Percentiles rank a stretch among this genome's conserved stretches.
Conservation (phyloP, 2,329 filamentous ascomycete species). For the Pseudocercospora cruenta region DNA sequence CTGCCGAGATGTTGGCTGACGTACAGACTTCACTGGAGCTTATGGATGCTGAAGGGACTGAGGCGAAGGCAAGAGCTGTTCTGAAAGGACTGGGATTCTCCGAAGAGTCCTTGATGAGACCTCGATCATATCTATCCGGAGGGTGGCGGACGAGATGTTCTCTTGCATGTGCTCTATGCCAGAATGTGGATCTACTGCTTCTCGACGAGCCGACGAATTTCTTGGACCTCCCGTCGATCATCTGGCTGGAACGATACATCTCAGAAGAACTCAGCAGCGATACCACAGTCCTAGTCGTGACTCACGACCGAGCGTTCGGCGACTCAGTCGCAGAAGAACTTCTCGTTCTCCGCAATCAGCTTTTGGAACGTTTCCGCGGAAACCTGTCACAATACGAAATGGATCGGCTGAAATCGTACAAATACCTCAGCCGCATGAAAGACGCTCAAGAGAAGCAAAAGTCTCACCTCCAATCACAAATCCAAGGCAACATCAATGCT, state of each 20-base stretch:
- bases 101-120: conserved; percentile 61
- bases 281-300: conserved; percentile 75
- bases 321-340: conserved; percentile 76
- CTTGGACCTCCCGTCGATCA: conserved; percentile 77
- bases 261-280: conserved; percentile 54
- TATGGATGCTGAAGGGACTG: conserved; percentile 40
- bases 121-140: conserved; percentile 70
- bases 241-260: conserved; percentile 81
- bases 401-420: conserved; percentile 49
- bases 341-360: conserved; percentile 73
- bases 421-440: conserved; percentile 72
- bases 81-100: conserved; percentile 74
- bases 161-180: conserved; percentile 62
- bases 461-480: conserved; percentile 78
- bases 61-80: conserved; percentile 67
- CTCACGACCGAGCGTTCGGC: conserved; percentile 81
- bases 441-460: conserved; percentile 81
- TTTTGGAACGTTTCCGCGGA: conserved; percentile 73
- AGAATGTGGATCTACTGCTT: conserved; percentile 75
- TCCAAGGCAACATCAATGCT: conserved; percentile 72
- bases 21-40: conserved; percentile 16
- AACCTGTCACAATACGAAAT: conserved; percentile 74
- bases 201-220: conserved; percentile 89
- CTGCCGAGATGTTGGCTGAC: conserved; percentile 59
- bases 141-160: conserved; percentile 55